Conservation (phyloP, 2,329 filamentous ascomycete genomes). For the Alternaria viburni region DNA sequence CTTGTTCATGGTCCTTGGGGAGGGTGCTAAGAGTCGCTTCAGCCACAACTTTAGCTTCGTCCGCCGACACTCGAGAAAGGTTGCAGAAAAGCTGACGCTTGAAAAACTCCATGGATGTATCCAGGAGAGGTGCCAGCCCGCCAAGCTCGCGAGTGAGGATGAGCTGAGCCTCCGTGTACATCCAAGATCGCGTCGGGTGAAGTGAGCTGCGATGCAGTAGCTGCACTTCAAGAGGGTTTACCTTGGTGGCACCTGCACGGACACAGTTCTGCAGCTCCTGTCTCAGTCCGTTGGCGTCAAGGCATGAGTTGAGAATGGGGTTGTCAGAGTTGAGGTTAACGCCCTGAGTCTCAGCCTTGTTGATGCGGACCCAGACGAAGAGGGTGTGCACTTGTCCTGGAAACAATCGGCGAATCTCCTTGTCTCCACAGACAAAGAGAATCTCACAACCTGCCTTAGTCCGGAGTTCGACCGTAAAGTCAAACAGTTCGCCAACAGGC, state of each 20-base stretch:
- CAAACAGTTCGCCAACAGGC: conserved; percentile 29
- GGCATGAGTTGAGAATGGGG: conserved; percentile 29
- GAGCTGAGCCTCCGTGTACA: conserved; percentile 31
- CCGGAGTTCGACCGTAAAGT: conserved; percentile 29
- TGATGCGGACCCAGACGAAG: conserved; percentile 28
- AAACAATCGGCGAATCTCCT: conserved; percentile 24
- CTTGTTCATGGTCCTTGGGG: conserved; percentile 6
- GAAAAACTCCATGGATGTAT: conserved; percentile 26
- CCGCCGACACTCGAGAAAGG: conserved; percentile 13
- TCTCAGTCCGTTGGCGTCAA: conserved; percentile 26
- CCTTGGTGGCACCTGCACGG: conserved; percentile 25
- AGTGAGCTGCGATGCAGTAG: conserved; percentile 29
- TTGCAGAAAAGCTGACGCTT: conserved; percentile 31
- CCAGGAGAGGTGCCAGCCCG: conserved; percentile 22
- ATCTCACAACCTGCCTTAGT: conserved; percentile 35
- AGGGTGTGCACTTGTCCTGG: conserved; percentile 37
- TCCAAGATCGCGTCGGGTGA: conserved; percentile 27
- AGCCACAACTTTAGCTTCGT: conserved; percentile 13
- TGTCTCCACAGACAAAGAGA: conserved; percentile 22
- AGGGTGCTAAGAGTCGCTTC: conserved; percentile 8
- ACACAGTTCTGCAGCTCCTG: conserved; percentile 28
- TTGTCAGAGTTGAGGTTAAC: conserved; percentile 26
- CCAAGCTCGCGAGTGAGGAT: conserved; percentile 30
- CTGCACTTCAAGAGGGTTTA: conserved; percentile 35
- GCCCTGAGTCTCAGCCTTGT: conserved; percentile 16